Base-by-base conservation (phyloP, 2,329 filamentous ascomycete species). In the Claviceps sorghi region DNA sequence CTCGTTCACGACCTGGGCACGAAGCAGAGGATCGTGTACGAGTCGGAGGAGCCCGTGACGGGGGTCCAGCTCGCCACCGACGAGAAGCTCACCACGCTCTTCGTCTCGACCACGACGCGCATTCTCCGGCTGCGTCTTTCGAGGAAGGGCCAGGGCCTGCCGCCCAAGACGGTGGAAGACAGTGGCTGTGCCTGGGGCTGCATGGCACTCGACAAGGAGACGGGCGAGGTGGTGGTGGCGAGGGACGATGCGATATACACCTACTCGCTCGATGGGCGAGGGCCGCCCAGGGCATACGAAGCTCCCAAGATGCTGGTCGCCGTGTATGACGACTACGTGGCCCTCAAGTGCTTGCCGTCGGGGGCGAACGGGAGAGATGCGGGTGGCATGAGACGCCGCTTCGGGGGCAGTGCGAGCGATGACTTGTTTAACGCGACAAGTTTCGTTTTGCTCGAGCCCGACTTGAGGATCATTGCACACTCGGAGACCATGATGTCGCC, bases 171-270 rank as follows among this genome's bases (percentile, higher is more conserved):
- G 0, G 75, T 97, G 19, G 93, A 97, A 64, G 90, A 97, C 62
- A 76, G 80, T 19, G 93, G 93, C 2, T 97, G 91, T 62, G 90
- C 80, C 11, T 81, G 95, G n/a, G 90, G 89, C 1, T 98, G 94
- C 67, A 95, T 98, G 88, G 86, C 88, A 0, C 76, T 91, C 13
- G 88, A 96, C 65, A 80, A 78, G 55, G 77, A 79, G 56, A 86
- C 82, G 0, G 88, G 86, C 5, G 88, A 96, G 58, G 83, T 98
- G 21, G 79, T 98, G 3, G 84, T 98, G n/a, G 93, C 85, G 1
- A 77, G 93, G 55, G 88, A 96, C 59, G 94, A 98, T 76, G 93
- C 91, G 8, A 85, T 98, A 51, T 97, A 97, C 69, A 90, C 88
- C 54, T 98, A 97, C 67, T 86, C 84, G 0, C 71, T 85, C 0